Base-by-base conservation (phyloP, 306 rosid species). In the Vigna nakashimae region DNA sequence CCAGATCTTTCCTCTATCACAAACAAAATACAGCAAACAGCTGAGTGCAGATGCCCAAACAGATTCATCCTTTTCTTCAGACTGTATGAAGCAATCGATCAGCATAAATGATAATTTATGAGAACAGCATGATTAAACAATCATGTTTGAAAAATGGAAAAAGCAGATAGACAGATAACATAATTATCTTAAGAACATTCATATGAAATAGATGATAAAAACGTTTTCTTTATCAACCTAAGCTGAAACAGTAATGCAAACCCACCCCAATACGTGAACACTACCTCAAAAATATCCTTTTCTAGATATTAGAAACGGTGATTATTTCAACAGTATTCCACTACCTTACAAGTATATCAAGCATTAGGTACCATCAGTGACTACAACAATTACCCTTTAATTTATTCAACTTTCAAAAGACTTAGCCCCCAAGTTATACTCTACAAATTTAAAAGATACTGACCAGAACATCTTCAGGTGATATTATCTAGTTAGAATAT, bases 1-100 rank as follows among this genome's bases (percentile, higher is more conserved):
- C 91, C 88, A 77, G 79, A 93, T 91, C 85, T 84, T 90, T 51
- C 98, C 99, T 85, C 97, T 87, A 83, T 93, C 96, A 64, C 98
- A 91, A 80, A 96, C 97, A 84, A 96, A 96, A 91, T 96, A 96
- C 34, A 96, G 93, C 87, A 96, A 82, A 88, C 99, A 96, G 91
- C 99, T 96, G 43, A 96, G 90, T 45, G 97, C 99, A 86, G 98
- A 92, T 79, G 99, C 97, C 99, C 99, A 93, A 67, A 96, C 96
- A 59, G 96, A 85, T 82, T 96, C 99, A 81, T 92, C 99, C 82
- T 74, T 86, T 87, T 96, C 99, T 86, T 93, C 96, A 68, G 78
- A 86, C 99, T 96, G 90, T 50, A 82, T 45, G 48, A 83, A 66
- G 52, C 26, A 59, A 74, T 63, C 73, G 56, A 79, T 71, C 64